These are phyloP conservation scores for Diplosphaera chodatii DNA, from an alignment of 139 green algal species.

Conservation along the genomic window DNA sequence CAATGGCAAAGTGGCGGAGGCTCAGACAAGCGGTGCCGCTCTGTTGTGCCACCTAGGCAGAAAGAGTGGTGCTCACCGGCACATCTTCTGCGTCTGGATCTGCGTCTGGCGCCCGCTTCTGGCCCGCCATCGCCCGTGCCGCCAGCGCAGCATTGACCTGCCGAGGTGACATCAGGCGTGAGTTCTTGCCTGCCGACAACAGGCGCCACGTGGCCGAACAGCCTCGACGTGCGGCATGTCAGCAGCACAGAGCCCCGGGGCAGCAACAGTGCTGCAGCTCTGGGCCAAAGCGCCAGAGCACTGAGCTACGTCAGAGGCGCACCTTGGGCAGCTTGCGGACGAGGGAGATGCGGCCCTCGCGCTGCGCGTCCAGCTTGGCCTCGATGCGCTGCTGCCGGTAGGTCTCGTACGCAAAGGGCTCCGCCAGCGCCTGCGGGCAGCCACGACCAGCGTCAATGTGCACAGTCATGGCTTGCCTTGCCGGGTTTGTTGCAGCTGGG, in stretches of 20 bases:
- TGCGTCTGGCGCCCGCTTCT: not conserved
- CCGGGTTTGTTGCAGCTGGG: too few relatives aligned
- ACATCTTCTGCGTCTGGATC: not conserved
- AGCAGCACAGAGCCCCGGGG: not conserved
- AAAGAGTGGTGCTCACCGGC: not conserved
- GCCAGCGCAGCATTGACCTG: constrained; percentile 72
- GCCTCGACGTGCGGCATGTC: not conserved
- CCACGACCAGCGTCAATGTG: too few relatives aligned
- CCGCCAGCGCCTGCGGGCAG: constrained; percentile 4
- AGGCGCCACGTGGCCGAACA: not conserved
- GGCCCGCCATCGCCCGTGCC: constrained; percentile 51
- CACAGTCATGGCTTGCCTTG: too few relatives aligned
- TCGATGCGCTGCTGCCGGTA: constrained; percentile 78
- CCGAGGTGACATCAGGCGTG: too few relatives aligned
- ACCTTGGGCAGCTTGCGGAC: constrained; percentile 80
- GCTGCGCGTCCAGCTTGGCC: constrained; percentile 84
- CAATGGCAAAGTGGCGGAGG: too few relatives aligned
- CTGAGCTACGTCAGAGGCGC: not conserved
- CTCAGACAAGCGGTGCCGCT: too few relatives aligned
- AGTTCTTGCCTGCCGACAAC: too few relatives aligned
- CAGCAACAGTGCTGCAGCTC: too few relatives aligned
- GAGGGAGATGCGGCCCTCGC: constrained; percentile 71
- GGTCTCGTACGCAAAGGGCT: constrained; percentile 87
- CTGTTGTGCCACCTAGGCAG: too few relatives aligned
- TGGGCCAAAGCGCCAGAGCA: too few relatives aligned